These are phyloP conservation scores for Bonia amplexicaulis DNA, from an alignment of 176 grass and related monocot genomes.

Conservation along the genomic window DNA sequence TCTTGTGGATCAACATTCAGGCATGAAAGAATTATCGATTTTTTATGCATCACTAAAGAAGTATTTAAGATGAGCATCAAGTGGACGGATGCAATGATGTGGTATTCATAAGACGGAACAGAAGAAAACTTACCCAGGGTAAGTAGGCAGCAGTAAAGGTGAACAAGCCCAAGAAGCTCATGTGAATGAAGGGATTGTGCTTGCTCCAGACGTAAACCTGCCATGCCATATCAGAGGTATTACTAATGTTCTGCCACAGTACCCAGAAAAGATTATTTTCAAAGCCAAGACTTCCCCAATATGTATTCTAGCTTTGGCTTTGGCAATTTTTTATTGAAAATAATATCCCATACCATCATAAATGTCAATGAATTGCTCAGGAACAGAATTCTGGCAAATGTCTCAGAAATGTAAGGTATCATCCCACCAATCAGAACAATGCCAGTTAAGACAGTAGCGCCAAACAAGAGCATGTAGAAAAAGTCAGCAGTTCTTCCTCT, in stretches of 20 bases:
- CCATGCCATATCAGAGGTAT: constrained; percentile 10
- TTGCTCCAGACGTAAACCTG: constrained; percentile 99
- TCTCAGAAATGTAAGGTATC: constrained; percentile 92
- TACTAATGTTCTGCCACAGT: not conserved
- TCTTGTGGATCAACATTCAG: not conserved
- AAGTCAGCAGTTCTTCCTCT: constrained; percentile 98
- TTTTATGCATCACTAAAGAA: not conserved
- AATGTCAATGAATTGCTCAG: constrained; percentile 99
- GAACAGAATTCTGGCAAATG: constrained; percentile 90
- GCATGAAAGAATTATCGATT: not conserved
- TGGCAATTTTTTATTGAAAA: not conserved
- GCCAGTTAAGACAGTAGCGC: constrained; percentile 80
- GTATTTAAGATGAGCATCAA: constrained; percentile 16
- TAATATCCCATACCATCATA: constrained; percentile 74
- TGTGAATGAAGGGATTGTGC: constrained; percentile 94
- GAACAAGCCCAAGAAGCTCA: constrained; percentile 98
- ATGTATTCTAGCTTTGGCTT: not conserved
- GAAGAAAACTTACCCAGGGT: constrained; percentile 65
- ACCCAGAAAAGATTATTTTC: not conserved
- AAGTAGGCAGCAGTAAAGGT: constrained; percentile 97
- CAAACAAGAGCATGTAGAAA: constrained; percentile 97
- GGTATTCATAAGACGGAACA: not conserved
- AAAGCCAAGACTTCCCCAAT: not conserved
- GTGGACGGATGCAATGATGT: not conserved
- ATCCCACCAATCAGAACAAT: constrained; percentile 93